Evolutionary conservation across 2,329 filamentous ascomycete genomes (phyloP), one percentile per base, ranked within the genome.

Genomic region (Ophiostoma ips): DNA sequence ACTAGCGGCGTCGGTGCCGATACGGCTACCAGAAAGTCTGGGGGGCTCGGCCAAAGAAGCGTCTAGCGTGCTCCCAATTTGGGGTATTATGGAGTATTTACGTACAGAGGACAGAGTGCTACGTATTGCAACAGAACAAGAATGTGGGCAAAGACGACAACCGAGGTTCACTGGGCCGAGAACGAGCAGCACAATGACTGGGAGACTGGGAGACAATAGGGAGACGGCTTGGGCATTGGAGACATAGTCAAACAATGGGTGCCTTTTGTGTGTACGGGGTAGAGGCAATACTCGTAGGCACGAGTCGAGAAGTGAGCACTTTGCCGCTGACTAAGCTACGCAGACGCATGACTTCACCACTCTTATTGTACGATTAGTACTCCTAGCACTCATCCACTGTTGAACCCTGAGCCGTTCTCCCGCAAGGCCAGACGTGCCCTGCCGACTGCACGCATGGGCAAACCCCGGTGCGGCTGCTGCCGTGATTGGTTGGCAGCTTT

Each of bases 401-500:
- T n/a, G n/a, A n/a, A n/a, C n/a, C n/a, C n/a, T n/a, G n/a, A n/a
- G n/a, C n/a, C n/a, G n/a, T n/a, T n/a, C n/a, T n/a, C n/a, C n/a
- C n/a, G n/a, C n/a, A n/a, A n/a, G n/a, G n/a, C n/a, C n/a, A n/a
- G n/a, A n/a, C n/a, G n/a, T n/a, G n/a, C n/a, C n/a, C n/a, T n/a
- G n/a, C n/a, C 21, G 34, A 16, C 33, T 21, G 30, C 19, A 15
- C 33, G 13, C 48, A 40, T 24, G 36, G 53, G 43, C 46, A 51
- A 46, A 46, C 24, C 18, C 46, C 48, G 53, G 46, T 45, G 40
- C 35, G 44, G 24, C 15, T 46, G 47, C 50, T 40, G 52, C 52
- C 50, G 54, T 53, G 52, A 52, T 54, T 54, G 54, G 50, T 6
- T 28, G 13, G n/a, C n/a, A n/a, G n/a, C 12, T n/a, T 15, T 15